Evolutionary conservation across 495 filamentous ascomycete species (phyloP), one percentile per base, ranked within the genome.

Genomic region (Podospora anserina): DNA sequence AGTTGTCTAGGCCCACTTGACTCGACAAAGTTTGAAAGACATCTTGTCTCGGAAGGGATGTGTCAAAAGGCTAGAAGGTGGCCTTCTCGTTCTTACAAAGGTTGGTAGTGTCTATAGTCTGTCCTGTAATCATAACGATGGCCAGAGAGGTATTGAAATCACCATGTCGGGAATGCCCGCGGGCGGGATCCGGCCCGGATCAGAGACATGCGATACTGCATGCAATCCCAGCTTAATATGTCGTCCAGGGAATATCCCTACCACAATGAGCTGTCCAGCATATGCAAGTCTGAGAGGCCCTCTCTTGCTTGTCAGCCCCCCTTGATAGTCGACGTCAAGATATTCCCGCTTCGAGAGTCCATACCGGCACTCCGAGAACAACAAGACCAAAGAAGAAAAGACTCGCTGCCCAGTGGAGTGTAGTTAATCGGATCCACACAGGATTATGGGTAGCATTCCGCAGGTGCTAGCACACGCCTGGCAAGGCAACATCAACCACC

Each of bases 161-260:
- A 49, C 6, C 6, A 49, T 49, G 11, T 58, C 55, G 55, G 55
- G 55, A 58, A 20, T 19, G 55, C 55, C 55, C 55, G 55, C 23
- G 6, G 6, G 5, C 61, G 61, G 61, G 32, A 63, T 9, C 32
- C 61, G 61, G 61, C 9, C 61, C 61, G 61, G 30, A 49, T 49
- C 30, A 63, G 61, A 63, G 61, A 63, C 32, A 63, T 63, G 27
- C 30, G 30, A 39, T 39, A 32, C 32, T 63, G 61, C 30, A n/a
- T 44, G 5, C 19, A n/a, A 49, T 49, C 19, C 27, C 20, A 63
- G 5, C 7, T 20, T 11, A 63, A 32, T 32, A 32, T 28, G 20
- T 20, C 20, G 30, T 63, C 19, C 61, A 63, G 61, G 61, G 61
- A 44, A 20, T 16, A 63, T 20, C 30, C 32, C 27, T 63, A 27